These are phyloP conservation scores for Patellifolia procumbens DNA, from an alignment of 179 eudicot species.

Conservation along the genomic window DNA sequence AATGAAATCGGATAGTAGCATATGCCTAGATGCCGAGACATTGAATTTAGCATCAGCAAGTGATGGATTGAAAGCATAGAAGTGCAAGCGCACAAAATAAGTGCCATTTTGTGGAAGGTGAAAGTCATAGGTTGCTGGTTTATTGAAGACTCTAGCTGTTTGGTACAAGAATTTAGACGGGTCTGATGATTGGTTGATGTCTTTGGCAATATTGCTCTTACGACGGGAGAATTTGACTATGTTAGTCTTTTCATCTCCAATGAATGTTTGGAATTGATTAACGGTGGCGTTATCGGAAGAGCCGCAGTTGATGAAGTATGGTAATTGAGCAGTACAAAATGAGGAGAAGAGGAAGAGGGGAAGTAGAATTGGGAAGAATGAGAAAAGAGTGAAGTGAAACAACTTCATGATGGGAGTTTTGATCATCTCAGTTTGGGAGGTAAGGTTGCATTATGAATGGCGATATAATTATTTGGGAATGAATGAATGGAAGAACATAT, in stretches of 20 bases:
- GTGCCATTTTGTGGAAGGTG: slow-evolving; percentile 28
- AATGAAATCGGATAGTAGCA: slow-evolving; percentile 36
- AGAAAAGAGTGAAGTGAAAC: not conserved
- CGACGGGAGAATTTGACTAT: slow-evolving; percentile 5
- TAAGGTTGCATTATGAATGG: not conserved
- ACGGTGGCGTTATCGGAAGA: slow-evolving; percentile 25
- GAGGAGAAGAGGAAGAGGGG: slow-evolving; percentile 17
- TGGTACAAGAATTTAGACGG: slow-evolving; percentile 15
- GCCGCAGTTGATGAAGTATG: slow-evolving; percentile 63
- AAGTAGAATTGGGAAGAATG: not conserved
- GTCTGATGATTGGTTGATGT: slow-evolving; percentile 9
- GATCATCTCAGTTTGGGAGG: not conserved
- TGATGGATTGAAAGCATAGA: slow-evolving; percentile 29
- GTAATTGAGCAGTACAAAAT: not conserved
- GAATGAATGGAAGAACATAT: not conserved
- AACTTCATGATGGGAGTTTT: slow-evolving; percentile 14
- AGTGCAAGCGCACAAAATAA: slow-evolving; percentile 48
- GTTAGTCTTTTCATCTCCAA: slow-evolving; percentile 32
- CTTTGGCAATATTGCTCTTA: not conserved
- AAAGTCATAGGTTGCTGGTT: slow-evolving; percentile 34
- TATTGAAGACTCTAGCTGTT: slow-evolving; percentile 39
- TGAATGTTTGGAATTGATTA: slow-evolving; percentile 30
- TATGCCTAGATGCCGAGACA: slow-evolving; percentile 36
- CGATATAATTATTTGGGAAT: not conserved
- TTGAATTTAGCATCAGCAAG: slow-evolving; percentile 36